Evolutionary conservation across 2,329 filamentous ascomycete species (phyloP).

Genomic region (Plectosphaerella plurivora): DNA sequence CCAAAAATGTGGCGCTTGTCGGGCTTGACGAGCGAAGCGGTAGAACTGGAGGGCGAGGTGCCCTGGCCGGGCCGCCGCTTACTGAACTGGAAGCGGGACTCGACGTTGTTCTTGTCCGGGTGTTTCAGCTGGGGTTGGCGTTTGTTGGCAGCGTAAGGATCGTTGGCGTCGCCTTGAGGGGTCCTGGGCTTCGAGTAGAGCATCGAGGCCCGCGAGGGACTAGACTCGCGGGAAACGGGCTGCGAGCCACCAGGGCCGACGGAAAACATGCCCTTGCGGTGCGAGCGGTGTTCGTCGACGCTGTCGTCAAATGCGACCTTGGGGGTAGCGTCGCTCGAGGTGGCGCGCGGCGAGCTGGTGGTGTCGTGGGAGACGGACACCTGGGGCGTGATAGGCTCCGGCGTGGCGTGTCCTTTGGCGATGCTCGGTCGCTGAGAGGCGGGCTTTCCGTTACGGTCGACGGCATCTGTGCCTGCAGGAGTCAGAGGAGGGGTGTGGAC

Average conservation of each 20-base stretch:
- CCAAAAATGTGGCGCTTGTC: conserved; percentile 48
- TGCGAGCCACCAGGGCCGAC: conserved; percentile 46
- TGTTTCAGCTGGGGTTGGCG: conserved; percentile 66
- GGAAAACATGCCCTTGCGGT: conserved; percentile 52
- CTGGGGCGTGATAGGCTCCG: conserved; percentile 61
- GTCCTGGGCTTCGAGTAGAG: conserved; percentile 72
- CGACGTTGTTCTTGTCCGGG: conserved; percentile 58
- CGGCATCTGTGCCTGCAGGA: conserved; percentile 65
- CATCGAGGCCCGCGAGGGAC: conserved; percentile 59
- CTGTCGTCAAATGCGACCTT: conserved; percentile 33
- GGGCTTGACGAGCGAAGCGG: conserved; percentile 42
- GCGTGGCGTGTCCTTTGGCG: conserved; percentile 29
- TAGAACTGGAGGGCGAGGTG: conserved; percentile 49
- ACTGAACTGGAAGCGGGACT: conserved; percentile 81
- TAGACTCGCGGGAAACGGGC: conserved; percentile 56
- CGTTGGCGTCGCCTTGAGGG: conserved; percentile 73
- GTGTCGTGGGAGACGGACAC: conserved; percentile 54
- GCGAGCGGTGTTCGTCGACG: conserved; percentile 27
- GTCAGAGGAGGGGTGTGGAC: conserved; percentile 88
- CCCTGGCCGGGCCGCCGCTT: conserved; percentile 59
- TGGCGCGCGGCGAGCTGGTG: conserved; percentile 36
- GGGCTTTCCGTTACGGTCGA: conserved; percentile 28
- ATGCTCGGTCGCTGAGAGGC: conserved; percentile 20
- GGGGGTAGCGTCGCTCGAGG: conserved; percentile 36
- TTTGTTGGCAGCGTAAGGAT: conserved; percentile 82